Evolutionary conservation across 2,329 filamentous ascomycete genomes (phyloP).

Genomic region (Hymenotorrendiella dingleyae): DNA sequence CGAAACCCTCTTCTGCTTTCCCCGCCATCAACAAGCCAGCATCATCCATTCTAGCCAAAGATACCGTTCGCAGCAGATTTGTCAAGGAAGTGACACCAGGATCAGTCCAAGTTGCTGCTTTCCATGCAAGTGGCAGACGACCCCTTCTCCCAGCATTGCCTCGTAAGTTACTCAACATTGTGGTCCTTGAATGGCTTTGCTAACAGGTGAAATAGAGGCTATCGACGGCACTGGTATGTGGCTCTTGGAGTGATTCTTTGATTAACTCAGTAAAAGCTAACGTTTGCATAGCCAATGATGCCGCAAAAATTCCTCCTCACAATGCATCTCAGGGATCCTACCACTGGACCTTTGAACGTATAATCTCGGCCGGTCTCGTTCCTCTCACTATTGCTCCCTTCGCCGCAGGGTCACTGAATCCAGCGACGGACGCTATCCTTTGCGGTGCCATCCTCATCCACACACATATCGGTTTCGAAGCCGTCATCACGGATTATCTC

Average conservation of each 20-base stretch:
- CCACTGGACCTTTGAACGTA: slow-evolving; percentile 95
- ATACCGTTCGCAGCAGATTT: slow-evolving; percentile 30
- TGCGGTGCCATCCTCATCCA: slow-evolving; percentile 81
- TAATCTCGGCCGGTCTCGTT: slow-evolving; percentile 73
- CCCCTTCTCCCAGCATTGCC: slow-evolving; percentile 77
- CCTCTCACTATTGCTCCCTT: slow-evolving; percentile 89
- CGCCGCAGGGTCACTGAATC: slow-evolving; percentile 85
- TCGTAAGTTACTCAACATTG: slow-evolving; percentile 65
- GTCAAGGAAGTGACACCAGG: slow-evolving; percentile 35
- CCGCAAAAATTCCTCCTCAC: slow-evolving; percentile 65
- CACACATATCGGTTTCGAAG: slow-evolving; percentile 93
- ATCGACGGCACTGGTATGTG: slow-evolving; percentile 68
- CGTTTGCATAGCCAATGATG: slow-evolving; percentile 68
- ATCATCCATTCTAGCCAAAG: slow-evolving; percentile 22
- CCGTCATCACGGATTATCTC: slow-evolving; percentile 86
- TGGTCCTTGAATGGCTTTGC: too few relatives aligned
- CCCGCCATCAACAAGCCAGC: slow-evolving; percentile 29
- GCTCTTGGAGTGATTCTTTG: background rate
- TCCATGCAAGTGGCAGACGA: slow-evolving; percentile 76
- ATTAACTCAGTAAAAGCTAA: slow-evolving; percentile 8
- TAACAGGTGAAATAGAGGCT: slow-evolving; percentile 53
- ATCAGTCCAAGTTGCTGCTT: slow-evolving; percentile 59
- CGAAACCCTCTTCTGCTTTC: slow-evolving; percentile 31
- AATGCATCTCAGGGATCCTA: slow-evolving; percentile 85
- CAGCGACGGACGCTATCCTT: slow-evolving; percentile 77